Evolutionary conservation across 306 rosid genomes (phyloP).

Genomic region (Glycine soja): DNA sequence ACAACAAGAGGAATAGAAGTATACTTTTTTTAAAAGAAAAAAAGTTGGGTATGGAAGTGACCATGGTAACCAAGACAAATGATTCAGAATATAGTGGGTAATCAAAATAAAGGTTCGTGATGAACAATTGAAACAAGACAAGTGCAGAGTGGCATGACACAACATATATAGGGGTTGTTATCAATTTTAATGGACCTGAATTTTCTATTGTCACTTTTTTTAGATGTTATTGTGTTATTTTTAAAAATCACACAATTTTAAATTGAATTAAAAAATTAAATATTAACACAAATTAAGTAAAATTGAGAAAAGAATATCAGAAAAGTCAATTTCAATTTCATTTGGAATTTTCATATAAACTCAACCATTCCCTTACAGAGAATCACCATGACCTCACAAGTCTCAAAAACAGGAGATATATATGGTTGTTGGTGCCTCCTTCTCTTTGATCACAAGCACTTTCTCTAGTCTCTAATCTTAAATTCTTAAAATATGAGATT

Average conservation of each 20-base stretch:
- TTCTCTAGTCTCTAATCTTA: neutral
- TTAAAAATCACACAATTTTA: too few species aligned
- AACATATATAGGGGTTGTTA: conserved; percentile 43
- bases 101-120: neutral
- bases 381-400: conserved; percentile 40
- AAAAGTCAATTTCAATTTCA: too few species aligned
- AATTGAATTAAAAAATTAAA: too few species aligned
- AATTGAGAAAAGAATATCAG: too few species aligned
- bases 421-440: conserved; percentile 24
- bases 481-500: too few species aligned
- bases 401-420: conserved; percentile 27
- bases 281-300: too few species aligned
- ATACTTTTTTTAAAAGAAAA: neutral
- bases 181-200: conserved; percentile 39
- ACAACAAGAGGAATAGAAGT: neutral
- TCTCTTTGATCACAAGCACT: neutral
- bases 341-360: too few species aligned
- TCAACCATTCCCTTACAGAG: neutral
- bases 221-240: too few species aligned
- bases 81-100: neutral
- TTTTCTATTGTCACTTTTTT: too few species aligned
- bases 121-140: conserved; percentile 9
- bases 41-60: neutral
- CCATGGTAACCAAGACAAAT: neutral
- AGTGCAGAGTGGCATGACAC: neutral